phyloP scores from a whole-genome alignment of 495 filamentous ascomycete species.

The Podospora australis region DNA sequence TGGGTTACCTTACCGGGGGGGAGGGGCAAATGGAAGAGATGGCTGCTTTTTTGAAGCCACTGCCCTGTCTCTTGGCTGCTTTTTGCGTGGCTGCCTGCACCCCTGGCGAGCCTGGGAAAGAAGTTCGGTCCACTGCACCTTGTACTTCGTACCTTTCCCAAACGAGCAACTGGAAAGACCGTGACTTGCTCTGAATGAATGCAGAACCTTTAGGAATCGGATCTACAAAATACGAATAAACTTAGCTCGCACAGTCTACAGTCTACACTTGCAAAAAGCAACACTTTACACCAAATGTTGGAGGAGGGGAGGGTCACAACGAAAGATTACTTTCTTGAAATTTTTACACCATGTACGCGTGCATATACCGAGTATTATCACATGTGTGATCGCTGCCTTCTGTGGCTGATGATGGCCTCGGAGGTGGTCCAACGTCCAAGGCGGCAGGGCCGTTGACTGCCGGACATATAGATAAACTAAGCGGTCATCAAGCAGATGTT shows the following conservation, averaged over 20 bases:
- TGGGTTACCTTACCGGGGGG: constrained; percentile 3
- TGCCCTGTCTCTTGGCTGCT: not conserved
- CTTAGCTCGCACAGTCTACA: too few relatives aligned
- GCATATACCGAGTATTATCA: too few relatives aligned
- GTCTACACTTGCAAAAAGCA: too few relatives aligned
- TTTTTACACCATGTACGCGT: too few relatives aligned
- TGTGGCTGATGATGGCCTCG: not conserved
- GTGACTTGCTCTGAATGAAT: not conserved
- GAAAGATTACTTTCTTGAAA: too few relatives aligned
- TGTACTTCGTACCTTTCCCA: not conserved
- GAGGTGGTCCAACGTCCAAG: not conserved
- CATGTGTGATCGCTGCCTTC: not conserved
- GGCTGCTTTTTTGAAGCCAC: not conserved
- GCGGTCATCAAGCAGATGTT: too few relatives aligned
- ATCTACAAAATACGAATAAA: too few relatives aligned
- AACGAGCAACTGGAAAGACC: not conserved
- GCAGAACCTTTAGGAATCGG: too few relatives aligned
- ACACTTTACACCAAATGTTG: too few relatives aligned
- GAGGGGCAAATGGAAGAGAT: not conserved
- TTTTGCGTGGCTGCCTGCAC: not conserved
- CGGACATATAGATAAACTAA: too few relatives aligned
- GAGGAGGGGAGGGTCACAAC: too few relatives aligned
- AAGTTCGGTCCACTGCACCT: not conserved
- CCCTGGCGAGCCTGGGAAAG: not conserved
- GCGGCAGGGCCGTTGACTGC: not conserved